Base-by-base conservation (phyloP, 1,139 yeast species). In the Kluyveromyces marxianus region DNA sequence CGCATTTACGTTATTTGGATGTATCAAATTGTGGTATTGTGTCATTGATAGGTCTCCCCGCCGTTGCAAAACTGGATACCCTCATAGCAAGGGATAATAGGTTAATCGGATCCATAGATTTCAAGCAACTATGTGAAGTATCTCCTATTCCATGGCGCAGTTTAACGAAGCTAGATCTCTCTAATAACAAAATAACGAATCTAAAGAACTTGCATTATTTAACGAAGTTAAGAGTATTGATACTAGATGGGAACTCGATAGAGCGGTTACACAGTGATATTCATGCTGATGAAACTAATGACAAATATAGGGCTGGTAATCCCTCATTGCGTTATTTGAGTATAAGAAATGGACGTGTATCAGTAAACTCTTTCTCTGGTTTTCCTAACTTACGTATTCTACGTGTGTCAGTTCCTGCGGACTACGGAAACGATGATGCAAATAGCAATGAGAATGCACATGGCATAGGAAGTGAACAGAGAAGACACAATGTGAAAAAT, bases 191-290 rank as follows among this genome's bases (percentile, higher is more conserved):
- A 21, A 56, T 58, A 24, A 56, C 52, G 4, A 44, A 41, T 25
- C 36, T 59, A 21, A 49, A 46, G 32, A 58, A 56, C 50, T 39
- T 58, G 10, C 45, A 45, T 21, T 25, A 35, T 5, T 49, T 60
- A 33, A 39, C 40, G 30, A 49, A 42, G 14, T 48, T 60, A 26
- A 50, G 50, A 8, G 46, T 50, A 5, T 44, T 60, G 33, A 53
- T 44, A 25, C 39, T 60, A 28, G 56, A 59, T 36, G 54, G 55
- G 27, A 60, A 60, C 41, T 59, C 60, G 31, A 44, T 58, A 7
- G 54, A 49, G 28, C 37, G 43, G n/a, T 39, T 49, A 21, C 41
- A 41, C 31, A 48, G 51, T n/a, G 44, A 41, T 8, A 30, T 14
- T 14, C 6, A 14, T 14, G 21, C 21, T 14, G 21, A 14, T 14